Evolutionary conservation across 441 rosid species (phyloP).

Genomic region (Syzygium malaccense): DNA sequence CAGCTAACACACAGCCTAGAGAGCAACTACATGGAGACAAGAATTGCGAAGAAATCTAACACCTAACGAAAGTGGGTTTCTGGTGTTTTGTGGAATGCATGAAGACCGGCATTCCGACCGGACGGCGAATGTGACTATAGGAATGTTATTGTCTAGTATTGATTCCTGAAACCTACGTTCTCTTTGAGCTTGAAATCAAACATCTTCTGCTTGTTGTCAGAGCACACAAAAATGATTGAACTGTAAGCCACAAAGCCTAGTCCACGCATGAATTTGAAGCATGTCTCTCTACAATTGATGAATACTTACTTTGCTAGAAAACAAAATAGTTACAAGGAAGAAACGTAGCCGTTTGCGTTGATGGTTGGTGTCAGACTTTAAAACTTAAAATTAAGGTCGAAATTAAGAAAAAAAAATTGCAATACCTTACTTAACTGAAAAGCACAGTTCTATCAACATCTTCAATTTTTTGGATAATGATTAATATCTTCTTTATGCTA

Average conservation of each 20-base stretch:
- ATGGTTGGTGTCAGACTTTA: neutral
- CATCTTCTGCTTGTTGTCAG: neutral
- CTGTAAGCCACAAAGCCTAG: neutral
- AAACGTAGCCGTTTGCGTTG: neutral
- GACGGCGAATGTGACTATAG: neutral
- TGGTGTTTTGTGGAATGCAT: neutral
- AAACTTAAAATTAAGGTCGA: neutral
- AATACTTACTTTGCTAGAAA: neutral
- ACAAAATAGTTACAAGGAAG: neutral
- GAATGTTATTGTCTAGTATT: neutral
- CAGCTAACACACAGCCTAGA: neutral
- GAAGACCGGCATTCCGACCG: neutral
- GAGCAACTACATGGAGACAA: neutral
- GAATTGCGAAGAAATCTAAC: neutral
- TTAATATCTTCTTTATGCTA: neutral
- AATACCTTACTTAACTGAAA: neutral
- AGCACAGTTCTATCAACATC: neutral
- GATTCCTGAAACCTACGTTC: neutral
- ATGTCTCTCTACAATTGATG: neutral
- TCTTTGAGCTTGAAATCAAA: neutral
- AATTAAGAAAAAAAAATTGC: neutral
- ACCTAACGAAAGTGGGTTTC: neutral
- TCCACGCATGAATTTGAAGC: neutral
- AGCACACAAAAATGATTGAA: neutral
- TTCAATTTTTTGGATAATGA: too few species aligned